Percentiles rank a stretch among this genome's conserved stretches.
Evolutionary conservation across 164 flowering plant species (phyloP).

Genomic region (Malania oleifera): DNA sequence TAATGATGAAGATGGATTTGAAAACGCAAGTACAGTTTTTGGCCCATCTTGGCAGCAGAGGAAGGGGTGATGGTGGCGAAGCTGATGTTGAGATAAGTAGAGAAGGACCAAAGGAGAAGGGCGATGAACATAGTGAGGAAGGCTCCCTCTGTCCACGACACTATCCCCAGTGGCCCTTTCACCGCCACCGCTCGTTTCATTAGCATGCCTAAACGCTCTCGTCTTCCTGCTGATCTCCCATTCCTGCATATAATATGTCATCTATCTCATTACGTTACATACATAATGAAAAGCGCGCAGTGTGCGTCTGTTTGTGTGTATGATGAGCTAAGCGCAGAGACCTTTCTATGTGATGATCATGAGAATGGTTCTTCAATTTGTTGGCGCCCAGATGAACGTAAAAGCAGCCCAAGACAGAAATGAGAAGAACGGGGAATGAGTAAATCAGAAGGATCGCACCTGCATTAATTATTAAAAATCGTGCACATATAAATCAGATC

Average conservation of each 20-base stretch:
- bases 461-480: not conserved
- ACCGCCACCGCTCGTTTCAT: slow-evolving; percentile 52
- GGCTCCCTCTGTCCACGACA: slow-evolving; percentile 46
- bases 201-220: not conserved
- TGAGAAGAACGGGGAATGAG: slow-evolving; percentile 51
- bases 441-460: slow-evolving; percentile 38
- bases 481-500: too few relatives aligned
- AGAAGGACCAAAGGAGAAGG: slow-evolving; percentile 60
- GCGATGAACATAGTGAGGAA: slow-evolving; percentile 62
- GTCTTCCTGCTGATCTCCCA: slow-evolving; percentile 6
- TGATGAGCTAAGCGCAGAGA: slow-evolving; percentile 1
- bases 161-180: slow-evolving; percentile 76
- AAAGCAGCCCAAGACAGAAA: slow-evolving; percentile 51
- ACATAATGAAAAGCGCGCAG: not conserved
- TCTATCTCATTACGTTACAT: not conserved
- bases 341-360: slow-evolving; percentile 19
- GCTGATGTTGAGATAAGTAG: slow-evolving; percentile 30
- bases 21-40: slow-evolving; percentile 26
- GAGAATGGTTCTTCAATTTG: too few relatives aligned
- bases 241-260: not conserved
- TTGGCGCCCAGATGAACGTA: slow-evolving; percentile 61
- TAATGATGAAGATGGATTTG: too few relatives aligned
- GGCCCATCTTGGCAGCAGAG: slow-evolving; percentile 19
- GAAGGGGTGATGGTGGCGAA: slow-evolving; percentile 26
- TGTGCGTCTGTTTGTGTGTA: not conserved